Evolutionary conservation across 345 rosid species (phyloP).

Genomic region (Citropsis articulata): DNA sequence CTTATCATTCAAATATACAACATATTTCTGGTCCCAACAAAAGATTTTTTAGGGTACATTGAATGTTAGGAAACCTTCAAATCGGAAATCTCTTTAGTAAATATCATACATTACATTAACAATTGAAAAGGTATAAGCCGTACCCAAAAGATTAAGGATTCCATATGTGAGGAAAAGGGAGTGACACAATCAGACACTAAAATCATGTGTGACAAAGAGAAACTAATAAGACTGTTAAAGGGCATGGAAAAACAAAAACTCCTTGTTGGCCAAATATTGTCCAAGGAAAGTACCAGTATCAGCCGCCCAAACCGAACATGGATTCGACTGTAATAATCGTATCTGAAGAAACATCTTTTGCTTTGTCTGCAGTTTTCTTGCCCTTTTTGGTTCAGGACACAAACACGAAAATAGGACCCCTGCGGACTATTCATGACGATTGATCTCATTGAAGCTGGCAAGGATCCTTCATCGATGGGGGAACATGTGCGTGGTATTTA

Average conservation of each 20-base stretch:
- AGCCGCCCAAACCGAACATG: neutral
- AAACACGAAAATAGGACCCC: constrained; percentile 1
- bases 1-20: neutral
- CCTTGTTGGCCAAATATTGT: constrained; percentile 20
- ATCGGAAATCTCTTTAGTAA: neutral
- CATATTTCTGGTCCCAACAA: neutral
- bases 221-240: too few relatives aligned
- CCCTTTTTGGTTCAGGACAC: neutral
- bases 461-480: too few relatives aligned
- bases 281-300: neutral
- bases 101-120: neutral
- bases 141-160: neutral
- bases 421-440: neutral
- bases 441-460: neutral
- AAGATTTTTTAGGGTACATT: neutral
- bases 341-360: neutral
- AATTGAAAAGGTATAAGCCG: neutral
- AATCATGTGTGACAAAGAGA: neutral
- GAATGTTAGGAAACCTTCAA: neutral
- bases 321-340: neutral
- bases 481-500: neutral
- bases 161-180: neutral
- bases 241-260: too few relatives aligned
- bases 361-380: neutral
- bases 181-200: neutral